Evolutionary conservation across 179 eudicot genomes (phyloP).

Genomic region (Carnegiea gigantea): DNA sequence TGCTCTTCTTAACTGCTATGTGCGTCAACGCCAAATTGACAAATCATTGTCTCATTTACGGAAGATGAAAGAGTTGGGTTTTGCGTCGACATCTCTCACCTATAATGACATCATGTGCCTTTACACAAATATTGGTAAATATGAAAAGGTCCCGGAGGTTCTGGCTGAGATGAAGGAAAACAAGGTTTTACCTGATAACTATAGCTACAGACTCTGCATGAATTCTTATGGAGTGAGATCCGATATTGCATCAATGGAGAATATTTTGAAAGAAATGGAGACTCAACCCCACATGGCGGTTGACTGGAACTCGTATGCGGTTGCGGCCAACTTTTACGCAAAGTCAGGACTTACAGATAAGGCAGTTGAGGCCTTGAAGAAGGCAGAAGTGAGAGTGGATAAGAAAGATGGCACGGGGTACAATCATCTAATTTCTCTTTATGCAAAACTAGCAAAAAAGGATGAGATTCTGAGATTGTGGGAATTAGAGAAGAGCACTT

Average conservation of each 20-base stretch:
- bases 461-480: constrained; percentile 74
- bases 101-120: constrained; percentile 87
- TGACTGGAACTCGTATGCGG: constrained; percentile 87
- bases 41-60: constrained; percentile 60
- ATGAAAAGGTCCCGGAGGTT: constrained; percentile 67
- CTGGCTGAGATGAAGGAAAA: constrained; percentile 65
- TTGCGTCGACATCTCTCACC: constrained; percentile 53
- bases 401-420: constrained; percentile 60
- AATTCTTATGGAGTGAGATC: constrained; percentile 66
- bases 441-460: constrained; percentile 56
- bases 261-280: constrained; percentile 73
- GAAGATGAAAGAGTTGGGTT: constrained; percentile 75
- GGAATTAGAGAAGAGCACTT: constrained; percentile 62
- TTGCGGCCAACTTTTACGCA: constrained; percentile 63
- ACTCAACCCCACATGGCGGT: constrained; percentile 58
- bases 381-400: constrained; percentile 63
- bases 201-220: constrained; percentile 80
- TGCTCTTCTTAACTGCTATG: constrained; percentile 91
- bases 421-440: constrained; percentile 73
- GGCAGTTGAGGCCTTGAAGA: constrained; percentile 54
- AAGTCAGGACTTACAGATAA: constrained; percentile 51
- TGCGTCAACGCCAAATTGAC: constrained; percentile 62
- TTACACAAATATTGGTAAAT: constrained; percentile 47
- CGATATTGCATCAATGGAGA: constrained; percentile 61
- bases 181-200: constrained; percentile 71